These are phyloP conservation scores for Teratosphaeria pseudoeucalypti DNA, from an alignment of 2,329 filamentous ascomycete genomes.

Conservation along the genomic window DNA sequence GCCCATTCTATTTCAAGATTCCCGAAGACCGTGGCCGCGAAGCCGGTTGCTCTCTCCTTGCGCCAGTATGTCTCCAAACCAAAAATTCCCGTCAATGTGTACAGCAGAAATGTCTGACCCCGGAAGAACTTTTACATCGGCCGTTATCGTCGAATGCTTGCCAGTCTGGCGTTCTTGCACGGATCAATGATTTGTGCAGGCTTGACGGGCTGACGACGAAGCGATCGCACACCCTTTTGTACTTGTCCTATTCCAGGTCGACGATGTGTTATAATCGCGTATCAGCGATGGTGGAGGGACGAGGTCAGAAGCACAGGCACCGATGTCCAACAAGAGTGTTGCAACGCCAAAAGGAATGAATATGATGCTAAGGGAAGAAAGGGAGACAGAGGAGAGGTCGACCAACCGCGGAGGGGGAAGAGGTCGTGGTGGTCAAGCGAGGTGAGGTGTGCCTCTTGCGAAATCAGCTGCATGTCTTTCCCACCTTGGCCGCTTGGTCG, in stretches of 20 bases:
- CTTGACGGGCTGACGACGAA: neutral
- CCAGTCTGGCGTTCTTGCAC: neutral
- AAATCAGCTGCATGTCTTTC: neutral
- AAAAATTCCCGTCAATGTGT: neutral
- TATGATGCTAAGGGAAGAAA: neutral
- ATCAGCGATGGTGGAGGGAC: neutral
- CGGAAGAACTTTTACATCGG: neutral
- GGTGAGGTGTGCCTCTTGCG: neutral
- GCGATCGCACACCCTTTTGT: no score
- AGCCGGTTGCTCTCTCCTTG: neutral
- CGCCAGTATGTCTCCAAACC: neutral
- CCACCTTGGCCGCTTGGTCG: neutral
- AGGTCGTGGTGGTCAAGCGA: neutral
- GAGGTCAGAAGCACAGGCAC: neutral
- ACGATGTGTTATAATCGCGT: neutral
- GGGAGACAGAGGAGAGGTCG: neutral
- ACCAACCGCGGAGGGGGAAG: neutral
- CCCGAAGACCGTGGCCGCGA: neutral
- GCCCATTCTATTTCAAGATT: conserved; percentile 3
- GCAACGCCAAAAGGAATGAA: neutral
- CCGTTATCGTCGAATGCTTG: neutral
- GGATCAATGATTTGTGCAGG: neutral
- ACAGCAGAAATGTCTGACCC: neutral
- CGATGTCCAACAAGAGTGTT: neutral
- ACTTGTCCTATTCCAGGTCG: no score